Percentiles rank a stretch among this genome's conserved stretches.
These are phyloP conservation scores for Volutella citrinella DNA, from an alignment of 2,329 filamentous ascomycete genomes.

Conservation along the genomic window DNA sequence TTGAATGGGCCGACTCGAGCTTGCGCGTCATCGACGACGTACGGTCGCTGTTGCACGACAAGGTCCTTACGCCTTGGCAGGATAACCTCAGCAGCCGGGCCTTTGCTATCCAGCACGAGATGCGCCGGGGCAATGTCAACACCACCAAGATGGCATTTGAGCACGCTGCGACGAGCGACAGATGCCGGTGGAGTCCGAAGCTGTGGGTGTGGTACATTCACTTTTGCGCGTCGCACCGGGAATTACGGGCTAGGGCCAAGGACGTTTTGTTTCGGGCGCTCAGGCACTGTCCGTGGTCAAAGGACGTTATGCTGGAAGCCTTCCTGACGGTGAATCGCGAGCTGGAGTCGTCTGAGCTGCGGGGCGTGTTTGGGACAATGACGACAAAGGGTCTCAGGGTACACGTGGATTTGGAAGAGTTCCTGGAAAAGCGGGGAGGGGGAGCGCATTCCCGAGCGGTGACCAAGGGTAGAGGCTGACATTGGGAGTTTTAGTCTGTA, in stretches of 20 bases:
- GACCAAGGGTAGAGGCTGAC: slow-evolving; percentile 3
- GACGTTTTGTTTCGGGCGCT: slow-evolving; percentile 48
- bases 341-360: slow-evolving; percentile 47
- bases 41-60: slow-evolving; percentile 59
- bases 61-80: slow-evolving; percentile 38
- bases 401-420: slow-evolving; percentile 51
- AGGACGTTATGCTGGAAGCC: slow-evolving; percentile 49
- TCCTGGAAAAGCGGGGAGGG: slow-evolving; percentile 33
- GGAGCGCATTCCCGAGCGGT: slow-evolving; percentile 10
- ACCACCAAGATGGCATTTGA: slow-evolving; percentile 51
- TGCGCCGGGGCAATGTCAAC: slow-evolving; percentile 45
- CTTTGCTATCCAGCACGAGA: slow-evolving; percentile 52
- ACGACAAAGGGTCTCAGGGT: slow-evolving; percentile 47
- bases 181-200: slow-evolving; percentile 36
- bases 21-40: slow-evolving; percentile 75
- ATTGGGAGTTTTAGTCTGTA: too few species aligned
- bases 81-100: slow-evolving; percentile 43
- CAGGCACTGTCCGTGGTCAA: slow-evolving; percentile 47
- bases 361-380: slow-evolving; percentile 46
- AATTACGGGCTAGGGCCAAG: slow-evolving; percentile 40
- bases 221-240: slow-evolving; percentile 40
- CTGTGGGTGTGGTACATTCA: slow-evolving; percentile 52
- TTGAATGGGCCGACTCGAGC: slow-evolving; percentile 70
- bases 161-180: slow-evolving; percentile 42
- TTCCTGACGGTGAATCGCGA: slow-evolving; percentile 43